Evolutionary conservation across 1,284 basidiomycete species (phyloP), one percentile per base, ranked within the genome.

Genomic region (Schizopora paradoxa): DNA sequence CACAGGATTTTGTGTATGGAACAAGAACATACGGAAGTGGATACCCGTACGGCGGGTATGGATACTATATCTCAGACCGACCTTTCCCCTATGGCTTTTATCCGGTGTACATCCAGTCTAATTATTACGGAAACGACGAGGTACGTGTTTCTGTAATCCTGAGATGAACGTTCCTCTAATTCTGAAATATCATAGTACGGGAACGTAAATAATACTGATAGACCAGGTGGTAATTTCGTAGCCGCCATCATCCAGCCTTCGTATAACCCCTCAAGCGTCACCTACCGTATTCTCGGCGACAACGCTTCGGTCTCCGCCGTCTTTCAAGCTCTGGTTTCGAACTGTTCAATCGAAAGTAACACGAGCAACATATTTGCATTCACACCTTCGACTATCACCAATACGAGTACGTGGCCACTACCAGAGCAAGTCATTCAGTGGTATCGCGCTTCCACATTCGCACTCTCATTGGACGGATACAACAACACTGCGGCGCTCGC

Each of bases 371-470:
- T 47, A 19, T 29, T 44, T 26, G 28, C 44, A 26, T 51, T 48
- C 22, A 19, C 32, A 6, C 21, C 37, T 13, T 28, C 46, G 18
- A 35, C 25, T 6, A 37, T 34, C 8, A n/a, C n/a, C n/a, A n/a
- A n/a, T n/a, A n/a, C n/a, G n/a, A n/a, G n/a, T n/a, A 41, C 46
- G 3, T 46, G 45, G 31, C 51, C 52, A 10, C 46, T 49, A 18
- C 54, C 58, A 1, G 57, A 59, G 38, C 56, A 61, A 43, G 44
- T 58, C 10, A 45, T 62, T 11, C 59, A 62, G 43, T 62, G 56
- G 33, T 62, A 61, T 45, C 57, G 61, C 31, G 45, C 59, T 4
- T 58, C 55, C 6, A 51, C 55, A 11, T 58, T 61, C 45, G 55
- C 48, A 14, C 51, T 61, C 6, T 46, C 56, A 11, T 49, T 59